These are phyloP conservation scores for Geotrichum restrictum DNA, from an alignment of 1,139 yeast species.

Conservation along the genomic window DNA sequence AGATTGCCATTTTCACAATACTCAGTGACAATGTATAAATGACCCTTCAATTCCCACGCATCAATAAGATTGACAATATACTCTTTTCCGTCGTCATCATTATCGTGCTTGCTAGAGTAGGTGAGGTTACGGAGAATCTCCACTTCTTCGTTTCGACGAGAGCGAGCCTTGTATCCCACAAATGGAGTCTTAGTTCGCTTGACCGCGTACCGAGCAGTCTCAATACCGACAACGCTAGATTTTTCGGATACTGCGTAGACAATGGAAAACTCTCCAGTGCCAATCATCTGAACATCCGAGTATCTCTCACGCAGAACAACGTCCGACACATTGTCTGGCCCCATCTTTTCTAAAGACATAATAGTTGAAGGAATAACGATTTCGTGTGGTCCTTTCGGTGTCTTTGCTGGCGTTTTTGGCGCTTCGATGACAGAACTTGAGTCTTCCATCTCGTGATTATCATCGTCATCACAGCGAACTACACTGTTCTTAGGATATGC, in stretches of 20 bases:
- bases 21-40: constrained; percentile 88
- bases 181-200: constrained; percentile 67
- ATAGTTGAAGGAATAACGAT: constrained; percentile 16
- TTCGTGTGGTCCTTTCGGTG: constrained; percentile 30
- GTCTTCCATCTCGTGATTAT: constrained; percentile 13
- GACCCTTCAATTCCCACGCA: constrained; percentile 77
- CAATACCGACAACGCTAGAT: constrained; percentile 19
- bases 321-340: constrained; percentile 39
- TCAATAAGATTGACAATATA: constrained; percentile 74
- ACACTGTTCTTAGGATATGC: constrained; percentile 8
- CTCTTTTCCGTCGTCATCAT: constrained; percentile 74
- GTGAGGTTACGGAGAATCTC: constrained; percentile 48
- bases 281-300: constrained; percentile 60
- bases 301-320: constrained; percentile 61
- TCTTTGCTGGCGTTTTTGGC: constrained; percentile 33
- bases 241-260: constrained; percentile 72
- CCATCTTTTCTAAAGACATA: constrained; percentile 13
- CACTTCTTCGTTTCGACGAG: constrained; percentile 55
- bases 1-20: constrained; percentile 92
- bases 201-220: constrained; percentile 57
- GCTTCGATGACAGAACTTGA: constrained; percentile 21
- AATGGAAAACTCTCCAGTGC: constrained; percentile 82
- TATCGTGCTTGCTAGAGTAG: constrained; percentile 30
- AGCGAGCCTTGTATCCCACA: constrained; percentile 50
- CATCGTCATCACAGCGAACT: constrained; percentile 14